Evolutionary conservation across 2,329 filamentous ascomycete species (phyloP), one percentile per base, ranked within the genome.

Genomic region (Elsinoe arachidis): DNA sequence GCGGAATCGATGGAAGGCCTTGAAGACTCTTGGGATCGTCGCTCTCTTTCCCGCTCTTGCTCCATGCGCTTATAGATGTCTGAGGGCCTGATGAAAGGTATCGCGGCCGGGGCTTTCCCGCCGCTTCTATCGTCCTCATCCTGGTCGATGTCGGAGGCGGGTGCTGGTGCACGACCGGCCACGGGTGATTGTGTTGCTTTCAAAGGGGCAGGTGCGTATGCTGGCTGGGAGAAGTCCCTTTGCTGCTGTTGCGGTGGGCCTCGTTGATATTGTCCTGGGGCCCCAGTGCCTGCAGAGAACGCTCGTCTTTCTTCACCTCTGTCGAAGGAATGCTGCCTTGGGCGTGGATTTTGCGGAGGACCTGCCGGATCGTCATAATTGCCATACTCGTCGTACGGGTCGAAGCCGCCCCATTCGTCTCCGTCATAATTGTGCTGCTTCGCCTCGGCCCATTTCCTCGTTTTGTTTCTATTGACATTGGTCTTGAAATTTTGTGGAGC

Each of bases 361-460:
- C 74, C 71, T 23, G 72, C 71, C 35, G 73, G 70, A 51, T 73
- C 69, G 34, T 73, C 70, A 41, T 76, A 72, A 35, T 80, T 78
- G 39, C 81, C 79, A 61, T 79, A 77, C 58, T 80, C 76, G 56
- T 80, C 77, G 56, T 83, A 79, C 51, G 80, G 79, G 62, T 79
- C 76, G 61, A 75, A 76, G 43, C 82, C 86, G 35, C 90, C 92
- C 91, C 92, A 96, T 67, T 96, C 92, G 66, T 95, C 90, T 61
- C 91, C 92, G 66, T 92, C 91, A 68, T 97, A 97, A 68, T 83
- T 88, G 65, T 87, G 85, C 59, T 83, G 79, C 71, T 91, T 92
- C 35, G 92, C 92, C 66, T 95, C 87, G 37, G 92, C 86, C 92
- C 92, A 97, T 80, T 95, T 95, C 73, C 86, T 88, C 57, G 91